These are phyloP conservation scores for maize (Zea mays) DNA, from an alignment of 176 grass and related monocot genomes.

Conservation along the genomic window DNA sequence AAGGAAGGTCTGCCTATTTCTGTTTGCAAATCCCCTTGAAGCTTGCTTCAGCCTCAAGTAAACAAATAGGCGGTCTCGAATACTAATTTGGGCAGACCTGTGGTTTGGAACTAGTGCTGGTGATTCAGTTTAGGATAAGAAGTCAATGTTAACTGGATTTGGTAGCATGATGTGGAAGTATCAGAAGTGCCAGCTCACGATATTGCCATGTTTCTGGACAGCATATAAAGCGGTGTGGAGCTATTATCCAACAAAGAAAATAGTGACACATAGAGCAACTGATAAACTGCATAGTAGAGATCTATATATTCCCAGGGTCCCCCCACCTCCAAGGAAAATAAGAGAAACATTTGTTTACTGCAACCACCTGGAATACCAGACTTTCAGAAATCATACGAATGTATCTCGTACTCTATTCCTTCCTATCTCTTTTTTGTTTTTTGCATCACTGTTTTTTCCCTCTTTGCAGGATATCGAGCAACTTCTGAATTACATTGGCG, in stretches of 20 bases:
- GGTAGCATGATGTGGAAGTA: conserved; percentile 5
- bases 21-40: neutral
- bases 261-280: neutral
- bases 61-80: neutral
- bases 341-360: neutral
- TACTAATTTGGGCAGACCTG: neutral
- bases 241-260: neutral
- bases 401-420: neutral
- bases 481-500: conserved; percentile 79
- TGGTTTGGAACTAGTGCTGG: neutral
- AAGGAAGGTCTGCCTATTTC: neutral
- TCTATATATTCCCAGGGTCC: neutral
- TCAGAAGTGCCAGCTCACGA: neutral
- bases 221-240: neutral
- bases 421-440: neutral
- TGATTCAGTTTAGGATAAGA: neutral
- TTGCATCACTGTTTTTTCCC: neutral
- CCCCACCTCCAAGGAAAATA: neutral
- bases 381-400: neutral
- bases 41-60: neutral
- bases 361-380: neutral
- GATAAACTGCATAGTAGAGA: neutral
- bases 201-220: neutral
- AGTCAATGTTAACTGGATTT: neutral
- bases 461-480: conserved; percentile 76